Percentiles rank a stretch among this genome's conserved stretches.
Evolutionary conservation across 169 alveolate species (phyloP).

Genomic region (Toxoplasma gondii): DNA sequence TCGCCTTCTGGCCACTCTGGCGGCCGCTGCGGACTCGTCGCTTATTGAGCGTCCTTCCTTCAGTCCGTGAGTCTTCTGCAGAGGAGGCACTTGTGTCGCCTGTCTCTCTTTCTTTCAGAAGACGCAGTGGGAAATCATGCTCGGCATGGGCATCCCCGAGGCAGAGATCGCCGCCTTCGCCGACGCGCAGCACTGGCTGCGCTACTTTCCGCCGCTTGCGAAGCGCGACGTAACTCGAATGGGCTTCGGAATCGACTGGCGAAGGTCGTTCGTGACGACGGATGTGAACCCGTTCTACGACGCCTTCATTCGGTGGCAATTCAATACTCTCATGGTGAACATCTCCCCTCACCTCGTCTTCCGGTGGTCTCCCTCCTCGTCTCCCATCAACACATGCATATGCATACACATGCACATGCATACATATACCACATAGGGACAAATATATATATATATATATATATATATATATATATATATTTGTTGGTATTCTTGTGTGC

Average conservation of each 20-base stretch:
- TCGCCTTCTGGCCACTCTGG: neutral
- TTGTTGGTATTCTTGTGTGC: neutral
- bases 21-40: neutral
- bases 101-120: conserved; percentile 65
- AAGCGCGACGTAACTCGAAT: conserved; percentile 31
- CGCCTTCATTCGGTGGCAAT: conserved; percentile 95
- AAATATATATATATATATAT: conserved; percentile 69
- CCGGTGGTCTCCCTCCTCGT: neutral
- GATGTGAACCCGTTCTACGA: conserved; percentile 97
- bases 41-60: neutral
- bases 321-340: conserved; percentile 89
- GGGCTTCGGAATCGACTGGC: conserved; percentile 93
- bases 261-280: conserved; percentile 99
- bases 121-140: conserved; percentile 91
- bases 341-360: neutral
- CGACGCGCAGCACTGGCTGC: conserved; percentile 97
- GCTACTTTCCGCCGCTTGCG: conserved; percentile 94
- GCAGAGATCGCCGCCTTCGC: conserved; percentile 94
- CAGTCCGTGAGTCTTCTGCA: too few relatives aligned
- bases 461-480: neutral
- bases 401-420: conserved; percentile 67
- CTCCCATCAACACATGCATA: neutral
- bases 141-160: conserved; percentile 92
- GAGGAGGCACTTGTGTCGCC: too few relatives aligned
- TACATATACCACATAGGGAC: too few relatives aligned